Conservation (phyloP, 441 rosid species). For the Adansonia madagascariensis region DNA sequence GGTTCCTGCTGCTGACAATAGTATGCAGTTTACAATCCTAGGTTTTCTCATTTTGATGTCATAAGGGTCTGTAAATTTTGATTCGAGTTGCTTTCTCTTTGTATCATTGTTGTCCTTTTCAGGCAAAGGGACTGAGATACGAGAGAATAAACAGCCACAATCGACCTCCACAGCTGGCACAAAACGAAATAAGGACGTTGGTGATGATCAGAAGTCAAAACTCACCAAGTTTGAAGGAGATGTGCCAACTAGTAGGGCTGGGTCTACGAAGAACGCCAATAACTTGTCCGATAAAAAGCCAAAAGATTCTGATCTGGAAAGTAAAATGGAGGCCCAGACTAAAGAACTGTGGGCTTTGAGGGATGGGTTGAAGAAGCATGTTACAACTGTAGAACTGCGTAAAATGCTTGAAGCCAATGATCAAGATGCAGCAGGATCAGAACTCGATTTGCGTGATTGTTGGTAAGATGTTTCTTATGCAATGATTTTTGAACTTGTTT, state of each 20-base stretch:
- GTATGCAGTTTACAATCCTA: conserved; percentile 38
- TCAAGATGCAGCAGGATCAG: conserved; percentile 85
- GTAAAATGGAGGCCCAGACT: conserved; percentile 71
- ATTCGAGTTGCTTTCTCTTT: conserved; percentile 30
- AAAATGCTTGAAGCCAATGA: conserved; percentile 77
- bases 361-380: conserved; percentile 83
- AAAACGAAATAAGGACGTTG: conserved; percentile 62
- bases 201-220: conserved; percentile 56
- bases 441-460: conserved; percentile 80
- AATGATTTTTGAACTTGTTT: neutral
- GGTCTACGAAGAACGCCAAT: conserved; percentile 31
- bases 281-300: conserved; percentile 22
- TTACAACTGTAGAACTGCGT: conserved; percentile 72
- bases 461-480: conserved; percentile 55
- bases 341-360: conserved; percentile 87
- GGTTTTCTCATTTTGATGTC: conserved; percentile 11
- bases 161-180: conserved; percentile 53
- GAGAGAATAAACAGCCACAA: conserved; percentile 40
- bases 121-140: conserved; percentile 40
- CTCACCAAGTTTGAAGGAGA: conserved; percentile 54
- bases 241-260: conserved; percentile 41
- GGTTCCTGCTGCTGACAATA: conserved; percentile 48
- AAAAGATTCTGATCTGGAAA: conserved; percentile 50
- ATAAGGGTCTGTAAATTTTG: conserved; percentile 2
- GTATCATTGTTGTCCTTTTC: conserved; percentile 27